A percentile compares a stretch with the other conserved stretches of the same genome.
phyloP scores from a whole-genome alignment of 768 basidiomycete genomes.

The Mycena metata region DNA sequence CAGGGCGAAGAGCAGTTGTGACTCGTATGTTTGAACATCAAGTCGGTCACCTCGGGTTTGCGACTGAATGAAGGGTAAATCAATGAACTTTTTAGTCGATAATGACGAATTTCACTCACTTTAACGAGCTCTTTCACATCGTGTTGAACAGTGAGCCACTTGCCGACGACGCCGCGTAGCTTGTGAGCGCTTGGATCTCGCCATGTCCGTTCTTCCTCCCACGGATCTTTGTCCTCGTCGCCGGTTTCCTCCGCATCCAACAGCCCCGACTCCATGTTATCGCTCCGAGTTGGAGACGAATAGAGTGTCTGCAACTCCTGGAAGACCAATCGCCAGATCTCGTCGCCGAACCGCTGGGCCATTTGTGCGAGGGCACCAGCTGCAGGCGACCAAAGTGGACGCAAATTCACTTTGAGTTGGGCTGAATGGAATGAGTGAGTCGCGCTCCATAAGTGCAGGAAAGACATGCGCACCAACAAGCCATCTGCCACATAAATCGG shows the following conservation, averaged over 20 bases:
- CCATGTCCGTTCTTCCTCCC: slow-evolving; percentile 85
- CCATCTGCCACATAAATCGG: slow-evolving; percentile 79
- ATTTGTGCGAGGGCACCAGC: slow-evolving; percentile 73
- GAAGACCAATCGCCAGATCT: slow-evolving; percentile 81
- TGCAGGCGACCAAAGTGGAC: slow-evolving; percentile 91
- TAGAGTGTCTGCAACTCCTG: slow-evolving; percentile 64
- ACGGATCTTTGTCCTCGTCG: slow-evolving; percentile 54
- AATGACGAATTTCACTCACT: slow-evolving; percentile 49
- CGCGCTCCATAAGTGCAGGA: not conserved
- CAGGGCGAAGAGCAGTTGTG: slow-evolving; percentile 80
- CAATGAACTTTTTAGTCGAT: not conserved
- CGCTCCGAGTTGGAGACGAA: slow-evolving; percentile 37
- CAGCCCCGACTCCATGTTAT: slow-evolving; percentile 6
- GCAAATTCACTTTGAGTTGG: slow-evolving; percentile 93
- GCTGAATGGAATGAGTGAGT: slow-evolving; percentile 55
- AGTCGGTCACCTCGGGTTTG: slow-evolving; percentile 66
- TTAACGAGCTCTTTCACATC: slow-evolving; percentile 47
- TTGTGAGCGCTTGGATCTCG: slow-evolving; percentile 81
- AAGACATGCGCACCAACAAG: slow-evolving; percentile 67
- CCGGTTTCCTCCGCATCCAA: slow-evolving; percentile 32
- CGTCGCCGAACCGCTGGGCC: slow-evolving; percentile 69
- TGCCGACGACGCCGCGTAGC: slow-evolving; percentile 60
- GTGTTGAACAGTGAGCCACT: slow-evolving; percentile 59
- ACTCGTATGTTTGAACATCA: slow-evolving; percentile 82
- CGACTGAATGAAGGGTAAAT: slow-evolving; percentile 42